Percentiles rank a stretch among this genome's conserved stretches.
Conservation (phyloP, 2,329 filamentous ascomycete genomes). For the Fusarium irregulare region DNA sequence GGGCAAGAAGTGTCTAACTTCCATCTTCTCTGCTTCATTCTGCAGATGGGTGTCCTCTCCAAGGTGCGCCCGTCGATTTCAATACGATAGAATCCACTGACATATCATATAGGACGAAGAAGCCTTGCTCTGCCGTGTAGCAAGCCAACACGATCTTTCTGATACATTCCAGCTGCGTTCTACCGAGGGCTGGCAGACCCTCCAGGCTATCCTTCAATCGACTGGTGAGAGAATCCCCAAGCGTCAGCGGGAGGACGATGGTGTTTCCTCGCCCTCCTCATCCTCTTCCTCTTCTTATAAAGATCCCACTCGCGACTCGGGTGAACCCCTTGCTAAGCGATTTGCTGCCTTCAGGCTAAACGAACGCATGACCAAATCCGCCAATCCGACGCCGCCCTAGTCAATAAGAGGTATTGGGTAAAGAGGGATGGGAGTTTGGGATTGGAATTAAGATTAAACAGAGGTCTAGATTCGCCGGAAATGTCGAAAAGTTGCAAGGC, state of each 20-base stretch:
- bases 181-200: conserved; percentile 91
- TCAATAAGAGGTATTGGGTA: conserved; percentile 27
- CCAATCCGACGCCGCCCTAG: conserved; percentile 42
- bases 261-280: conserved; percentile 45
- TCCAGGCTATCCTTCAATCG: conserved; percentile 93
- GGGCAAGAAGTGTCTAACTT: conserved; percentile 87
- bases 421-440: neutral
- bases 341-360: conserved; percentile 75
- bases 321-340: conserved; percentile 72
- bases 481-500: conserved; percentile 9
- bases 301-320: conserved; percentile 51
- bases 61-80: conserved; percentile 69
- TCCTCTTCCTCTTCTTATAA: conserved; percentile 46
- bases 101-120: conserved; percentile 79
- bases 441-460: neutral
- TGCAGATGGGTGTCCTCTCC: conserved; percentile 81
- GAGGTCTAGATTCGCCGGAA: neutral
- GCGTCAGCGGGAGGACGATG: conserved; percentile 61
- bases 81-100: conserved; percentile 1
- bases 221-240: conserved; percentile 96
- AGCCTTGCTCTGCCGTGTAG: conserved; percentile 84
- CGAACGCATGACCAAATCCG: conserved; percentile 49
- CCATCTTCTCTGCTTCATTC: conserved; percentile 90
- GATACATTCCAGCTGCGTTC: conserved; percentile 86
- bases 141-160: conserved; percentile 81